Base-by-base conservation (phyloP, 768 basidiomycete species). In the Suillus discolor region DNA sequence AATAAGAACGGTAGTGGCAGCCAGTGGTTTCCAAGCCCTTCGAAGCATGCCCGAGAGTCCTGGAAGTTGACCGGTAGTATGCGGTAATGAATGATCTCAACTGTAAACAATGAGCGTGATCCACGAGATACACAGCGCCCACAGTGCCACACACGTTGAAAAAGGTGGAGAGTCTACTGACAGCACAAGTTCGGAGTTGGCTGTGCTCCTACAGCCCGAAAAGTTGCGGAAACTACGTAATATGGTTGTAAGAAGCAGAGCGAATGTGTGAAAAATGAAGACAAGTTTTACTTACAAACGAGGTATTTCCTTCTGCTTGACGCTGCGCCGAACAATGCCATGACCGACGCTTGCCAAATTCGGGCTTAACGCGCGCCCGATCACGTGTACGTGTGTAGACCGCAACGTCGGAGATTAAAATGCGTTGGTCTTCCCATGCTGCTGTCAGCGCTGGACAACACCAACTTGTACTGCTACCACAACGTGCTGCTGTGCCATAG, bases 1-100 rank as follows among this genome's bases (percentile, higher is more conserved):
- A 67, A 89, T 77, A 64, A 83, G 78, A 7, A 86, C 80, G 15
- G 84, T 82, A 15, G 81, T 75, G 61, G 86, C 86, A 65, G 86
- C 80, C 71, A 89, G 68, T 31, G 90, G 90, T 73, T 86, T 92
- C 90, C 89, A 91, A 49, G 82, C 84, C 68, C 83, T 84, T 71
- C 81, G 81, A 65, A 91, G 78, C 89, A 93, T 93, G 25, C 41
- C 42, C 38, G 23, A 63, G 62, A 16, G 60, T 45, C 42, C 62
- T 53, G 51, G 57, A 54, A 66, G 39, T 20, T 28, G 18, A 28
- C 25, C 18, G 18, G 39, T 28, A 12, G 39, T 28, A 42, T 42
- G 28, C 8, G 20, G 18, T 42, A 60, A 60, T 60, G 6, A 7
- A 38, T 57, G 6, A 7, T 60, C 41, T 28, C 59, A 60, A 41